Evolutionary conservation across 2,329 filamentous ascomycete genomes (phyloP).

Genomic region (Stemphylium beticola): DNA sequence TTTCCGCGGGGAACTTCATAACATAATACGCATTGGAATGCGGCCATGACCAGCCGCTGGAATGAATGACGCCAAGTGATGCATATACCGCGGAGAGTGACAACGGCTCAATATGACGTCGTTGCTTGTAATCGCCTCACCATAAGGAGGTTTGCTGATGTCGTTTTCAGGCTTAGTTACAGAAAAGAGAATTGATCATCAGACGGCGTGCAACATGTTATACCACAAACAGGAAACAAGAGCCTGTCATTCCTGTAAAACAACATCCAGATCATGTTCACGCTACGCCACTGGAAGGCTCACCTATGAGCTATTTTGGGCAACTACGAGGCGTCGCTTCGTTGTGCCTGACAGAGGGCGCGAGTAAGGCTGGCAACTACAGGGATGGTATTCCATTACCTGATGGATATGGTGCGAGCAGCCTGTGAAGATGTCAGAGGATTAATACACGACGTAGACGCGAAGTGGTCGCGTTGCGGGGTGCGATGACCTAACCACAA

Average conservation of each 20-base stretch:
- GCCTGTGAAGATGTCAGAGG: neutral
- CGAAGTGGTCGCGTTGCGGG: constrained; percentile 1
- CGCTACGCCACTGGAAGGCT: no score
- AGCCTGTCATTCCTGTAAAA: no score
- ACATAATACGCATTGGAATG: neutral
- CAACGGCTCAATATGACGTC: constrained; percentile 28
- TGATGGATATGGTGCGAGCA: no score
- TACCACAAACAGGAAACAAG: neutral
- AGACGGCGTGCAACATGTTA: neutral
- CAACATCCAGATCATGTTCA: no score
- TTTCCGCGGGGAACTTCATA: constrained; percentile 7
- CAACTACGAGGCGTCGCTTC: no score
- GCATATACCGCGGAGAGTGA: constrained; percentile 10
- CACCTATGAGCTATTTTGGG: no score
- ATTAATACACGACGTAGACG: neutral
- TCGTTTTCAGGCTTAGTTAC: constrained; percentile 3
- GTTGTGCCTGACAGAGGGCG: no score
- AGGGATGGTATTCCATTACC: no score
- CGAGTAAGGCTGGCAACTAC: no score
- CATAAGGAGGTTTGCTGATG: neutral
- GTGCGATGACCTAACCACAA: constrained; percentile 6
- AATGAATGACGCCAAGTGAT: neutral
- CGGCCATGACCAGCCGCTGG: neutral
- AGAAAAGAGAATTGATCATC: neutral
- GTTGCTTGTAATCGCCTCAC: constrained; percentile 5